These are phyloP conservation scores for Rubia peregrina DNA, from an alignment of 305 asterid species.

Conservation along the genomic window DNA sequence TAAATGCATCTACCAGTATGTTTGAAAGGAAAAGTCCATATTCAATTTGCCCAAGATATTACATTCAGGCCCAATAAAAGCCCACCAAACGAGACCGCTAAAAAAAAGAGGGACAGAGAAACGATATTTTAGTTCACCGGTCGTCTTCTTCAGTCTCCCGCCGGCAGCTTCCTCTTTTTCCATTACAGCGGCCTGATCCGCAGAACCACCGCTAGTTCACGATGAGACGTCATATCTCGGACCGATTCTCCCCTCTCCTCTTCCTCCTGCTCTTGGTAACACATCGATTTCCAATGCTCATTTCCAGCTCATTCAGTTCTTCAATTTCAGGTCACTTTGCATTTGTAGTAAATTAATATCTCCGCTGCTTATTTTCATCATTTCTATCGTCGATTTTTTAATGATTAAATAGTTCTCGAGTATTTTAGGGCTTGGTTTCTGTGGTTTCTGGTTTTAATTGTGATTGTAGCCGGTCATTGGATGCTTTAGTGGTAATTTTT, in stretches of 20 bases:
- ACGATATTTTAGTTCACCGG: not conserved
- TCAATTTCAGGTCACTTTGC: not conserved
- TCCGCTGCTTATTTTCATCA: not conserved
- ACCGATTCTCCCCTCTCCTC: constrained; percentile 15
- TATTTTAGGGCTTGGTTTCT: not conserved
- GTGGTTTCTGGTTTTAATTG: not conserved
- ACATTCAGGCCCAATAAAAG: not conserved
- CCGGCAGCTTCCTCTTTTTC: not conserved
- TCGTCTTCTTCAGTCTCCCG: constrained; percentile 4
- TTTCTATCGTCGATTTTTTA: not conserved
- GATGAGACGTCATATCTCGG: constrained; percentile 13
- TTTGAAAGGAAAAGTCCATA: not conserved
- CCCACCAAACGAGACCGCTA: not conserved
- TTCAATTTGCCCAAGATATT: not conserved
- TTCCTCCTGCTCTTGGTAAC: constrained; percentile 24
- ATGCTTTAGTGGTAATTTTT: not conserved
- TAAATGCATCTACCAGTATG: too few species aligned
- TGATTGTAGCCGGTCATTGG: not conserved
- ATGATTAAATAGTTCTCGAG: not conserved
- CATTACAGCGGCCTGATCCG: constrained; percentile 18
- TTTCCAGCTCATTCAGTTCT: not conserved
- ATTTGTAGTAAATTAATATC: not conserved
- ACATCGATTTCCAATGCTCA: not conserved
- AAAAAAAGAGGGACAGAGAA: not conserved
- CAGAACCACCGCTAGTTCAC: constrained; percentile 4